Evolutionary conservation across 1,284 basidiomycete species (phyloP), one percentile per base, ranked within the genome.

Genomic region (Sanghuangporus weigelae): DNA sequence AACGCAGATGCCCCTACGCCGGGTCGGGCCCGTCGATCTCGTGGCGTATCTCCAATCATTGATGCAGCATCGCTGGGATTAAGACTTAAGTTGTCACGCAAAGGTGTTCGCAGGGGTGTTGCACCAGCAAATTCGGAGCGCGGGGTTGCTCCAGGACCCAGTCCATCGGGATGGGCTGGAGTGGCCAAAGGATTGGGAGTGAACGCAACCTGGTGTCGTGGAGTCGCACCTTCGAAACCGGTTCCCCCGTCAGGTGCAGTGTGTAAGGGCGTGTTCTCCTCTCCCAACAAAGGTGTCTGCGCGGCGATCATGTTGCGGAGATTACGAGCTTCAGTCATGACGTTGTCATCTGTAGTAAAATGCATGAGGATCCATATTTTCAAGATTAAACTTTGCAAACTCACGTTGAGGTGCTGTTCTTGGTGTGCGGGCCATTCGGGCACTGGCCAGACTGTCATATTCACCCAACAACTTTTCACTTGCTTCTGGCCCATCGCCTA

Each of bases 161-260:
- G 67, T 3, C 74, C 76, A 36, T 77, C 79, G 10, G 76, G 76
- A 35, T 81, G 84, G 63, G 86, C 71, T 7, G 95, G 95, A 0
- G 96, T 98, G 10, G 93, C 89, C 8, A 99, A 84, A 3, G 96
- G 96, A 77, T 99, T 99, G 5, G 96, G 96, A 0, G 96, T 98
- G 67, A 96, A 94, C 0, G 92, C 84, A 16, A 92, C 86, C 69
- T 88, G 85, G 69, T 93, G 91, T n/a, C 85, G 86, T 26, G 96
- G 96, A 1, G 95, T 96, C 0, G 94, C 95, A 54, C 93, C 84
- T 71, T 93, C 93, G 72, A 93, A 96, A 1, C 95, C 96, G 6
- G 93, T 95, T 12, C 92, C 92, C 19, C 86, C 88, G 31, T 80
- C 82, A 14, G 83, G 78, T 8, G 81, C 80, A n/a, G 80, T 78